Base-by-base conservation (phyloP, 768 basidiomycete genomes). In the Cubamyces sp. region DNA sequence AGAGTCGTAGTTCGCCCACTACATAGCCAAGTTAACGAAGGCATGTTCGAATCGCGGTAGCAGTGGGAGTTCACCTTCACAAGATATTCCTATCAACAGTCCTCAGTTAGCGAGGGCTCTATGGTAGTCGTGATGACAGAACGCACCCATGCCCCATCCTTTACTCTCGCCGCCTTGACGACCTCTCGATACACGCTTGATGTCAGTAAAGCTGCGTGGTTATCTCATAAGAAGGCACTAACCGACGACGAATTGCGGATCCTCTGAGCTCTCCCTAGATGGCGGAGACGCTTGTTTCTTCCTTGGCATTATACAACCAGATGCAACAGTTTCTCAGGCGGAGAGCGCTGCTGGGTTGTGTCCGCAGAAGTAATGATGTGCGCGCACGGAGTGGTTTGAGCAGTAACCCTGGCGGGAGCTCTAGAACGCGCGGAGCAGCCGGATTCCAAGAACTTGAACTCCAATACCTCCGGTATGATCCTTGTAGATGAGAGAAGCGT, bases 1-100 rank as follows among this genome's bases (percentile, higher is more conserved):
- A 0, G 82, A 82, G 53, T 71, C 75, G 69, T 90, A 91, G 9
- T 81, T 82, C 12, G 79, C 84, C 90, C 90, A 91, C 90, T 91
- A 57, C 34, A n/a, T 26, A 14, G 6, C 9, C 14, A 30, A 18
- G 26, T 34, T 14, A 21, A 30, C 4, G 5, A 18, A 26, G 14
- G 21, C 26, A 2, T 14, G 16, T n/a, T 5, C 14, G 1, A 4
- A 23, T 14, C n/a, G 5, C 4, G 4, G 12, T 15, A n/a, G 14
- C 7, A 1, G 34, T 48, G 26, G 18, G 23, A 30, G 9, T 15
- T 59, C 62, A 89, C 90, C 79, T 90, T 90, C 42, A 91, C 88
- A 54, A 68, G 70, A 66, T 91, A 91, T 74, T 88, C 83, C 90
- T 87, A 47, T 34, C 6, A 5, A 21, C 37, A 4, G 18, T 26